Evolutionary conservation across 140 eudicot species (phyloP), one percentile per base, ranked within the genome.

Genomic region (Artemisia princeps): DNA sequence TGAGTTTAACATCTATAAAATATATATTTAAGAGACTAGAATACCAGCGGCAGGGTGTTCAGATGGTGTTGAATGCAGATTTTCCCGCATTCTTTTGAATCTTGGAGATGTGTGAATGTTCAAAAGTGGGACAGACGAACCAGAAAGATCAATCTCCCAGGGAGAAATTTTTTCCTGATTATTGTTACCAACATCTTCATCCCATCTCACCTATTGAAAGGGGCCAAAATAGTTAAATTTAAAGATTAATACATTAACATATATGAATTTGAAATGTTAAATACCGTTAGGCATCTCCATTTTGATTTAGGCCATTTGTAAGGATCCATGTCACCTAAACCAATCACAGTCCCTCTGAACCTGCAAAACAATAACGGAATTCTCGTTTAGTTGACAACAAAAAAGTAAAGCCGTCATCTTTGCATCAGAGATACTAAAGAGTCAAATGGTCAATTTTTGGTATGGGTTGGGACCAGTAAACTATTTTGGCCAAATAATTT

Each of bases 241-340:
- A 33, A 33, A 33, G 42, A 33, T 33, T 6, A 33, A 30, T 30
- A 30, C 1, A 0, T 30, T 4, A 30, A 33, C 1, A 9, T 33
- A 20, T n/a, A 62, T 56, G 23, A 48, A 67, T 46, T 14, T 19
- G 59, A 33, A 42, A 63, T 55, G 37, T 8, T 37, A 69, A 44
- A 48, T 84, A 89, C 97, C 89, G 55, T 80, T 60, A 89, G 73
- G 80, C 94, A 86, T 84, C 97, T 78, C 97, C 97, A 89, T 71
- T 84, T 89, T 50, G 97, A 89, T 82, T 78, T 76, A 10, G 94
- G 95, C 97, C 97, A 89, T 74, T 81, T 82, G 68, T 73, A 86
- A 42, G 89, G 89, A 76, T 89, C 97, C 77, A 74, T 30, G 68
- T 84, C 97, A 65, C 89, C 65, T 24, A 84, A 73, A n/a, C 87